A percentile compares a stretch with the other conserved stretches of the same genome.
Evolutionary conservation across 805 yeast genomes (phyloP).

Genomic region (Kuraishia capsulata): DNA sequence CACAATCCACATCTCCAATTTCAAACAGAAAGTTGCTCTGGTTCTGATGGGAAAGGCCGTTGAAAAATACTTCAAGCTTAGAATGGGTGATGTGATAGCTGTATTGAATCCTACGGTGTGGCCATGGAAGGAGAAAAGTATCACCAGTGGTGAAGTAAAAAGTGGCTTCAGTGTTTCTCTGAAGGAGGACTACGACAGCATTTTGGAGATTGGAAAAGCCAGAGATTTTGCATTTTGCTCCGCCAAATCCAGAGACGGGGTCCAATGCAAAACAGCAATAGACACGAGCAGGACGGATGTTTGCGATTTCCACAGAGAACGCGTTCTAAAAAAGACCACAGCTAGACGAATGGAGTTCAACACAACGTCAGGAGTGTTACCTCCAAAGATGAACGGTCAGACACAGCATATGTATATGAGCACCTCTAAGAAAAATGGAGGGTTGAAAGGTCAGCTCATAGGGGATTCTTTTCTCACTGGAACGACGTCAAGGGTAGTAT

Average conservation of each 20-base stretch:
- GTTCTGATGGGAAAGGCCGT: conserved; percentile 62
- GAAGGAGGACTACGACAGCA: conserved; percentile 35
- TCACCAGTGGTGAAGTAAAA: conserved; percentile 17
- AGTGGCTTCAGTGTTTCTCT: conserved; percentile 46
- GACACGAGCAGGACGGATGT: conserved; percentile 41
- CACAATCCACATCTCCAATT: conserved; percentile 58
- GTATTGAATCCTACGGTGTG: conserved; percentile 66
- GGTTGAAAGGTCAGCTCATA: conserved; percentile 15
- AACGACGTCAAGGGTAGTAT: not conserved
- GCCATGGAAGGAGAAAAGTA: conserved; percentile 18
- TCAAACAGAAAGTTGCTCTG: conserved; percentile 48
- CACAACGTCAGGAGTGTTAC: conserved; percentile 43
- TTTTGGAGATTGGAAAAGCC: conserved; percentile 69
- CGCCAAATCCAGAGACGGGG: conserved; percentile 33
- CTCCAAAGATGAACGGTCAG: conserved; percentile 39
- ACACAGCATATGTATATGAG: conserved; percentile 31
- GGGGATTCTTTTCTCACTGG: conserved; percentile 7
- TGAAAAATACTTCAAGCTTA: conserved; percentile 61
- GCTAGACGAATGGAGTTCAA: conserved; percentile 71
- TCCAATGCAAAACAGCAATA: conserved; percentile 51
- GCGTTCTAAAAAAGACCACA: conserved; percentile 38
- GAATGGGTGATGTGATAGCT: conserved; percentile 67
- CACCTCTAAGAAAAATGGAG: conserved; percentile 16
- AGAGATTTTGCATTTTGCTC: conserved; percentile 63
- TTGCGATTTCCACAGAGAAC: conserved; percentile 69